Evolutionary conservation across 2,329 filamentous ascomycete species (phyloP).

Genomic region (Clarireedia homoeocarpa): DNA sequence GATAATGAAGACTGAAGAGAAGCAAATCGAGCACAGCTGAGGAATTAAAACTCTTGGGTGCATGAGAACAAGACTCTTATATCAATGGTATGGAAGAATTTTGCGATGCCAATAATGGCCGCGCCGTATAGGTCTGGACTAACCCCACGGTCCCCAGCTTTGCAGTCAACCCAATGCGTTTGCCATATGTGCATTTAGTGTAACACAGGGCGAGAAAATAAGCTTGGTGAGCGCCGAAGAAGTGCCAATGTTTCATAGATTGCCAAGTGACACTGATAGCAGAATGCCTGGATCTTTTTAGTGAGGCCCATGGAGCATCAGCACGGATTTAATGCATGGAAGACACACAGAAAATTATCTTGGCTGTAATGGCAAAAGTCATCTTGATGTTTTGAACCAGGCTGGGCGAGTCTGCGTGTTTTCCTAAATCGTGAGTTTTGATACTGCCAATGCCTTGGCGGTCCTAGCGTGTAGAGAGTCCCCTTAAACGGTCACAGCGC

Average conservation of each 20-base stretch:
- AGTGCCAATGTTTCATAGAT: background rate
- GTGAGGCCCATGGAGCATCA: background rate
- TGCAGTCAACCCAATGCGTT: background rate
- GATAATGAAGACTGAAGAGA: constrained; percentile 1
- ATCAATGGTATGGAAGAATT: background rate
- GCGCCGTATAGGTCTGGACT: constrained; percentile 3
- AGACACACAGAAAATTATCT: background rate
- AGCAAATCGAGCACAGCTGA: constrained; percentile 6
- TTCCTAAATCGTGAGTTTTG: background rate
- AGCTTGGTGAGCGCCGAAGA: background rate
- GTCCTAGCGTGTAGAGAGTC: constrained; percentile 2
- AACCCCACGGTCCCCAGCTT: background rate
- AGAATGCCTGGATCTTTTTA: background rate
- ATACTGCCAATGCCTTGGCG: constrained; percentile 1
- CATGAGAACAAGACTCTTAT: constrained; percentile 10
- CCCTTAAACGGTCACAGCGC: background rate
- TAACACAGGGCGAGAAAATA: no score
- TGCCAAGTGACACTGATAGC: constrained; percentile 7
- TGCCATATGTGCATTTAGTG: background rate
- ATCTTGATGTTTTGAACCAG: background rate
- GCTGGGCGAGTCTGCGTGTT: background rate
- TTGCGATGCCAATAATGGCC: background rate
- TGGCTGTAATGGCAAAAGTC: background rate
- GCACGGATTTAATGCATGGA: background rate
- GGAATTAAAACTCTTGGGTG: constrained; percentile 7